Conservation (phyloP, 2,329 filamentous ascomycete genomes). For the Beauveria varroae region DNA sequence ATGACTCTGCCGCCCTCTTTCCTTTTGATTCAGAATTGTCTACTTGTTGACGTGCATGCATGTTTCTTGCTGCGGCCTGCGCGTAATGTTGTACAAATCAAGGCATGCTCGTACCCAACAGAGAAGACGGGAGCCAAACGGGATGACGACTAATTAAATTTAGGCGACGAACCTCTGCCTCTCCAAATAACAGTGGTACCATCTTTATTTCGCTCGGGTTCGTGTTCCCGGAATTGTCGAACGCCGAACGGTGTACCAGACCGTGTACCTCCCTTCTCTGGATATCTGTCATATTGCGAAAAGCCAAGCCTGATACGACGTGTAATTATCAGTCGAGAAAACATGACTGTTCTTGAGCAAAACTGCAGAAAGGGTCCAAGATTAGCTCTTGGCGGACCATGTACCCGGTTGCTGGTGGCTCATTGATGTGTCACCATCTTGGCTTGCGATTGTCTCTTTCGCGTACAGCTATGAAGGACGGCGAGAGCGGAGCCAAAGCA, state of each 20-base stretch:
- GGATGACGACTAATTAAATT: background rate
- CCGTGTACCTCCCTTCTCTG: no score
- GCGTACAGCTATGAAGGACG: background rate
- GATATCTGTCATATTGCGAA: background rate
- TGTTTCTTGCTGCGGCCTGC: background rate
- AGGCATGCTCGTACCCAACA: background rate
- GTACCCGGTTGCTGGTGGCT: constrained; percentile 2
- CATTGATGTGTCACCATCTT: background rate
- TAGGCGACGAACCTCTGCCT: no score
- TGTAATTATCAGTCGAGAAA: background rate
- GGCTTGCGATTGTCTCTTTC: background rate
- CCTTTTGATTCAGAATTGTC: background rate
- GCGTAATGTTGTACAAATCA: background rate
- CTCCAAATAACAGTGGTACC: no score
- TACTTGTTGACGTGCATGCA: background rate
- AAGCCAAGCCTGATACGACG: background rate
- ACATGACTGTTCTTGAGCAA: background rate
- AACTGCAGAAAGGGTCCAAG: background rate
- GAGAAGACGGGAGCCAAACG: background rate
- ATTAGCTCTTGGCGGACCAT: background rate
- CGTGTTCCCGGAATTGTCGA: background rate
- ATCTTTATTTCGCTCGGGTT: background rate
- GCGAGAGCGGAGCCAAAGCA: background rate
- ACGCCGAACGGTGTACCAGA: background rate
- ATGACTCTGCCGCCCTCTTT: background rate